Base-by-base conservation (phyloP, 2,329 filamentous ascomycete species). In the Botrytis galanthina region DNA sequence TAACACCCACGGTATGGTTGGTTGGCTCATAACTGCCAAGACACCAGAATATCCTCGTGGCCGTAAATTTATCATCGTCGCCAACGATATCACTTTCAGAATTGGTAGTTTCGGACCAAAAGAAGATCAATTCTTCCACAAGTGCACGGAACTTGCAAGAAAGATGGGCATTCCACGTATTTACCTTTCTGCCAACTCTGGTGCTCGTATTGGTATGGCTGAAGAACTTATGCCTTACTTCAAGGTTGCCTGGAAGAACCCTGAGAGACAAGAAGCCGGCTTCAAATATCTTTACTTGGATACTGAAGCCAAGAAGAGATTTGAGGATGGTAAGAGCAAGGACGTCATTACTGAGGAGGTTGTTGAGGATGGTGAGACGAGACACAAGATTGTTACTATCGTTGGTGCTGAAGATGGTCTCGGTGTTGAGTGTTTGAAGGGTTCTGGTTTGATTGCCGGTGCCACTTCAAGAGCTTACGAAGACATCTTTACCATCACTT, bases 31-130 rank as follows among this genome's bases (percentile, higher is more conserved):
- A 82, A 97, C 93, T 75, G 96, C 95, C 26, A 94, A 91, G 82
- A 98, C 96, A 1, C 96, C 96, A 16, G 96, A 99, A 84, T 99
- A 99, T 82, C 95, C 96, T 74, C 89, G 90, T 77, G 96, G 96
- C 74, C 90, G 96, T 78, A 93, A 93, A 81, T 98, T 98, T 84
- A 91, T 99, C 82, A 93, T 99, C 77, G 92, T 99, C 76, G 95
- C 96, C 87, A 99, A 99, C 88, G 96, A 99, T 81, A 99, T 99
- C 83, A 99, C 96, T 29, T 98, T 94, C 89, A 97, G 97, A 88
- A 99, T 98, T 82, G 96, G 96, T 81, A 97, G 94, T 2, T 99
- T 99, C 82, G 96, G 96, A 70, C 96, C 96, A 59, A 91, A 92
- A 84, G 96, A 99, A 86, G 96, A 99, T 84, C 92, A 93, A 80